Percentiles rank a stretch among this genome's conserved stretches.
Conservation (phyloP, 192 early-diverging fungal species). For the Umbelopsis ramanniana region DNA sequence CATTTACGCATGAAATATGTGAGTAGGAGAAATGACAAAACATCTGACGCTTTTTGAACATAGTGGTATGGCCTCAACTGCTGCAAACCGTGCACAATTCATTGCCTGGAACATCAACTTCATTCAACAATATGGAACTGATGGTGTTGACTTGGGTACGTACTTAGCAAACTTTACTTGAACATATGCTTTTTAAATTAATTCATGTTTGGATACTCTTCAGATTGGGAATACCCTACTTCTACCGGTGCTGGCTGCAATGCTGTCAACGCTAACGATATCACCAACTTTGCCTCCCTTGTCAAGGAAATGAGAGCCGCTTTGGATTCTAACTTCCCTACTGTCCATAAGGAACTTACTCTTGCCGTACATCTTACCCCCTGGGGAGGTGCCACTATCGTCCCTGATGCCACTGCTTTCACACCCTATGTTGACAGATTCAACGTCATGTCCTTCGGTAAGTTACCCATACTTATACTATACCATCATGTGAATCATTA, state of each 20-base stretch:
- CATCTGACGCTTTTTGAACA: neutral
- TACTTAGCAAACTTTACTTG: neutral
- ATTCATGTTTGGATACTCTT: neutral
- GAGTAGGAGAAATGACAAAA: neutral
- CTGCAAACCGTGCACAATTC: conserved; percentile 17
- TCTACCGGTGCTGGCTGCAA: conserved; percentile 11
- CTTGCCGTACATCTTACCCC: conserved; percentile 16
- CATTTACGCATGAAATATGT: neutral
- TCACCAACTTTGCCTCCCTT: conserved; percentile 12
- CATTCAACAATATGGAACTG: conserved; percentile 18
- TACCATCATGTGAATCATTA: no score
- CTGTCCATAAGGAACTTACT: conserved; percentile 20
- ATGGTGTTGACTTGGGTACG: conserved; percentile 28
- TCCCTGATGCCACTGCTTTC: conserved; percentile 36
- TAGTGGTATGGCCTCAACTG: conserved; percentile 8
- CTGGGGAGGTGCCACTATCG: conserved; percentile 16
- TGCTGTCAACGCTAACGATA: conserved; percentile 14
- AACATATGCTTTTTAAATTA: neutral
- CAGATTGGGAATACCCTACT: conserved; percentile 26
- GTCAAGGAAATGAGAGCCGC: conserved; percentile 21
- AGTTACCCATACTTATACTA: neutral
- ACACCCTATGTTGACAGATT: conserved; percentile 51
- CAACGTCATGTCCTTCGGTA: conserved; percentile 65
- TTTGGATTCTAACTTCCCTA: conserved; percentile 20
- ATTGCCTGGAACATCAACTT: conserved; percentile 23